Evolutionary conservation across 371 early-diverging fungal genomes (phyloP), one percentile per base, ranked within the genome.

Genomic region (Rhizopus delemar): DNA sequence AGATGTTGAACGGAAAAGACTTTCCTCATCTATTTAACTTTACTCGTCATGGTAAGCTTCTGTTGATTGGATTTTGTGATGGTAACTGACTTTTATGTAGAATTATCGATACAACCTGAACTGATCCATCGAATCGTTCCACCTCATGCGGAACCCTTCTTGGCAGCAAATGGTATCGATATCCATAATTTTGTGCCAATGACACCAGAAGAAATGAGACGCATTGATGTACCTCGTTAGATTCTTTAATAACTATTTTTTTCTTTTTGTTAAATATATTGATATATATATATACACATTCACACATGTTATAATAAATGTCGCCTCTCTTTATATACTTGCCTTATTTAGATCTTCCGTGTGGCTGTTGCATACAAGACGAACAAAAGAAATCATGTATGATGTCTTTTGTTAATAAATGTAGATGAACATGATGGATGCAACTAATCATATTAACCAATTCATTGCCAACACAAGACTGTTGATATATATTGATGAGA

Each of bases 1-100:
- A 73, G 56, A 77, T 96, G 69, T 75, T 88, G 34, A 89, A 84
- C 56, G 94, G 92, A 53, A 85, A 85, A 60, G 88, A 86, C 8
- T 72, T 97, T 15, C 98, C 98, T 0, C 79, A 82, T 60, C 81
- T 98, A 54, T 97, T 98, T 75, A 90, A 97, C 70, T 98, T 98
- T 69, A 83, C 91, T 28, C 77, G 77, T 16, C 82, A 90, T 70
- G 92, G 93, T 91, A 80, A 71, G 71, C 13, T 39, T 35, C 29
- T 16, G 33, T 36, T 29, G 22, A 28, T 12, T 4, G 2, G 15
- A 46, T 41, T 16, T 0, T 6, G 8, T 43, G 2, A 51, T 22
- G 22, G 22, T 0, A n/a, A 28, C 22, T 39, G 22, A 28, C 0
- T 29, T 53, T 51, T 12, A 15, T 41, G 5, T 64, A 80, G 81